Conservation (phyloP, 2,329 filamentous ascomycete genomes). For the Blastomyces parvus region DNA sequence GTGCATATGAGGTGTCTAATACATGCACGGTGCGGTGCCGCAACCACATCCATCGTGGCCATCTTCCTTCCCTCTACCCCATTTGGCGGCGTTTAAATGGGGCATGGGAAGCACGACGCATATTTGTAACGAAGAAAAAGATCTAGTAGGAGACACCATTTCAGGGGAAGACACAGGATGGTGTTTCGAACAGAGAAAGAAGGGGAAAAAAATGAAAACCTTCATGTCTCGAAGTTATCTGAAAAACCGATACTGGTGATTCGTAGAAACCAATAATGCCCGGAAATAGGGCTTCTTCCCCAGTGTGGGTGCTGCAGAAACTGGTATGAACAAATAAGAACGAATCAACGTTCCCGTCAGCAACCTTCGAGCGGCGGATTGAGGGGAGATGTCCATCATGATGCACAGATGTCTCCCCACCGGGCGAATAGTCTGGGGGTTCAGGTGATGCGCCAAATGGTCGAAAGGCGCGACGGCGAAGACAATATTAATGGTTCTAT, state of each 20-base stretch:
- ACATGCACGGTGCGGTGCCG: not conserved
- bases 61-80: no score
- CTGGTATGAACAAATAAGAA: not conserved
- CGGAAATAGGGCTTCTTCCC: not conserved
- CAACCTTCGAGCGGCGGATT: not conserved
- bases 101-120: not conserved
- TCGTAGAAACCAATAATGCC: not conserved
- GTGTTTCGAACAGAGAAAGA: not conserved
- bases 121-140: not conserved
- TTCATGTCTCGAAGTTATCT: not conserved
- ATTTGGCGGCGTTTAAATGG: not conserved
- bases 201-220: not conserved
- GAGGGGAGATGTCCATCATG: slow-evolving; percentile 1
- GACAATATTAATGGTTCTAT: not conserved
- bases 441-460: not conserved
- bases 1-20: slow-evolving; percentile 8
- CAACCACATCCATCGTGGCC: not conserved
- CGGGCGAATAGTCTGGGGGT: not conserved
- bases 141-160: not conserved
- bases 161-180: not conserved
- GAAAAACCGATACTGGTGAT: not conserved
- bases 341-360: not conserved
- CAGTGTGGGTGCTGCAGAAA: slow-evolving; percentile 2
- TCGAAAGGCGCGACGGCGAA: not conserved
- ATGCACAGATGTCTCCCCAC: not conserved